phyloP scores from a whole-genome alignment of 257 asterid species.

The Fraxinus quadrangulata region DNA sequence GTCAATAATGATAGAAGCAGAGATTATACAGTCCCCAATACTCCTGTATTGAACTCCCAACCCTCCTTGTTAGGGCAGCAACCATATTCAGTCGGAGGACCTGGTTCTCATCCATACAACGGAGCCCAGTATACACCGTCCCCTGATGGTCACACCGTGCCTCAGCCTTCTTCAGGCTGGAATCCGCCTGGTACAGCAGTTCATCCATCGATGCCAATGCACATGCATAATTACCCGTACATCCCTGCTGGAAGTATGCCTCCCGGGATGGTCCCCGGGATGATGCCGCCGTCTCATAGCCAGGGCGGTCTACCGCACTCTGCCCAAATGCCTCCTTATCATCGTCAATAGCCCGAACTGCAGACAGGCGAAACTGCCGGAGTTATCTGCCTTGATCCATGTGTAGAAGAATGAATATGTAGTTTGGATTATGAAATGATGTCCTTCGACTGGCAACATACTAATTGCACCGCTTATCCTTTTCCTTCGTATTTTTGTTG shows the following conservation, averaged over 20 bases:
- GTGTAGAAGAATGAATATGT: slow-evolving; percentile 10
- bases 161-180: slow-evolving; percentile 76
- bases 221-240: slow-evolving; percentile 16
- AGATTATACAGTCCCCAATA: slow-evolving; percentile 76
- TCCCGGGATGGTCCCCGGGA: neutral
- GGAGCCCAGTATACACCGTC: slow-evolving; percentile 62
- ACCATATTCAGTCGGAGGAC: slow-evolving; percentile 64
- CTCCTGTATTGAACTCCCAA: slow-evolving; percentile 63
- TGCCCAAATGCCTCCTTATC: slow-evolving; percentile 18
- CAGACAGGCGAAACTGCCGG: neutral
- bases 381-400: neutral
- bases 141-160: slow-evolving; percentile 41
- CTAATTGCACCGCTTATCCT: neutral
- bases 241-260: slow-evolving; percentile 6
- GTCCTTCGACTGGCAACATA: neutral
- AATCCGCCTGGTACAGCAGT: slow-evolving; percentile 38
- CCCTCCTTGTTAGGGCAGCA: slow-evolving; percentile 76
- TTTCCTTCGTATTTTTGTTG: neutral
- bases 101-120: slow-evolving; percentile 45
- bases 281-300: neutral
- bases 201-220: slow-evolving; percentile 3
- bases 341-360: slow-evolving; percentile 14
- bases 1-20: slow-evolving; percentile 88
- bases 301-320: slow-evolving; percentile 6
- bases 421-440: neutral